A percentile compares a stretch with the other conserved stretches of the same genome.
These are phyloP conservation scores for Trichoderma afroharzianum DNA, from an alignment of 2,329 filamentous ascomycete genomes.

Conservation along the genomic window DNA sequence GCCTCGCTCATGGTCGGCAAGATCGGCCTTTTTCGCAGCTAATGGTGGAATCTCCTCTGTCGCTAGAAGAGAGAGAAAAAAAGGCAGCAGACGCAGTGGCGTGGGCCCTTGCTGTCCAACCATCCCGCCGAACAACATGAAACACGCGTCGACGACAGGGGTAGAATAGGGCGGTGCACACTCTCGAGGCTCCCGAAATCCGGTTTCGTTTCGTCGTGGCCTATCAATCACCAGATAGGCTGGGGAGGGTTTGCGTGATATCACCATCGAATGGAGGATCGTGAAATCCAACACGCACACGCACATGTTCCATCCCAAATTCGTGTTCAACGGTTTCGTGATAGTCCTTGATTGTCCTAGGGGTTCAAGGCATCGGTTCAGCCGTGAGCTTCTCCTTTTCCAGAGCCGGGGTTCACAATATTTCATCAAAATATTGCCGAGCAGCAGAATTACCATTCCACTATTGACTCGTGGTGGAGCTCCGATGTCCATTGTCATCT, in stretches of 20 bases:
- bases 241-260: background rate
- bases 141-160: conserved; percentile 5
- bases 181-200: background rate
- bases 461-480: conserved; percentile 7
- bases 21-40: conserved; percentile 6
- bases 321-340: background rate
- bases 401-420: background rate
- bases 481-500: conserved; percentile 9
- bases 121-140: conserved; percentile 13
- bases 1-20: background rate
- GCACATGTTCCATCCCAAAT: background rate
- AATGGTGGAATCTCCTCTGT: background rate
- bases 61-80: background rate
- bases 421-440: conserved; percentile 7
- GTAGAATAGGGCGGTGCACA: background rate
- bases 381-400: conserved; percentile 5
- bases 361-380: background rate
- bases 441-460: background rate
- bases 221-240: background rate
- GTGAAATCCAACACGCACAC: background rate
- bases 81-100: background rate
- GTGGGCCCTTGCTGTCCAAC: conserved; percentile 2
- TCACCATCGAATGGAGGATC: background rate
- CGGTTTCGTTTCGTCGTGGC: background rate
- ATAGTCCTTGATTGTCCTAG: background rate